A percentile compares a stretch with the other conserved stretches of the same genome.
phyloP scores from a whole-genome alignment of 306 rosid species.

The Rosa lucieae region DNA sequence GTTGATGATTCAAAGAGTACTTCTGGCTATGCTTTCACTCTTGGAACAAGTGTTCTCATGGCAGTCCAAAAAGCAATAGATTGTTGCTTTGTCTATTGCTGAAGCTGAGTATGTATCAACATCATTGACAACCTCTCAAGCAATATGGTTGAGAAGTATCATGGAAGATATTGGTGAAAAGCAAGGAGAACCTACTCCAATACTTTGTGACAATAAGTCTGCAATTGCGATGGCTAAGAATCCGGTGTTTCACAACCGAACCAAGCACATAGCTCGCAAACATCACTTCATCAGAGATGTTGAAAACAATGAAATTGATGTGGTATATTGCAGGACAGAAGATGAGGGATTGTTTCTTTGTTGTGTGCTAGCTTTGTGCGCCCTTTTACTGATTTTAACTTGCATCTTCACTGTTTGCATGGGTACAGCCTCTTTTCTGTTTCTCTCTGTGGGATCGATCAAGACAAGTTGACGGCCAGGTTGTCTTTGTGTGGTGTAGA shows the following conservation, averaged over 20 bases:
- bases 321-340: too few species aligned
- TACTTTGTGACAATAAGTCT: neutral
- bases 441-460: too few species aligned
- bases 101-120: too few species aligned
- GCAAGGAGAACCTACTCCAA: neutral
- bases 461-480: too few species aligned
- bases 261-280: neutral
- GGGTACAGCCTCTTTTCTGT: too few species aligned
- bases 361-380: too few species aligned
- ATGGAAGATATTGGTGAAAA: neutral
- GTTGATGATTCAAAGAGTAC: neutral
- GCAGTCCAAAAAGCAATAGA: neutral
- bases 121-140: neutral
- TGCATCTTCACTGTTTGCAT: too few species aligned
- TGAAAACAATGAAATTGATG: too few species aligned
- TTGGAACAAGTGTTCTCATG: neutral
- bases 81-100: too few species aligned
- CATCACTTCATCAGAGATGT: neutral
- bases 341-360: too few species aligned
- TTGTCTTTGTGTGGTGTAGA: too few species aligned
- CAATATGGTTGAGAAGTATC: neutral
- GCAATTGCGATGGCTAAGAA: neutral
- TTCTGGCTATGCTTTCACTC: neutral
- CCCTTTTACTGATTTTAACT: too few species aligned
- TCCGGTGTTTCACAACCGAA: neutral